Evolutionary conservation across 2,329 filamentous ascomycete species (phyloP).

Genomic region (Ophiostoma sp.): DNA sequence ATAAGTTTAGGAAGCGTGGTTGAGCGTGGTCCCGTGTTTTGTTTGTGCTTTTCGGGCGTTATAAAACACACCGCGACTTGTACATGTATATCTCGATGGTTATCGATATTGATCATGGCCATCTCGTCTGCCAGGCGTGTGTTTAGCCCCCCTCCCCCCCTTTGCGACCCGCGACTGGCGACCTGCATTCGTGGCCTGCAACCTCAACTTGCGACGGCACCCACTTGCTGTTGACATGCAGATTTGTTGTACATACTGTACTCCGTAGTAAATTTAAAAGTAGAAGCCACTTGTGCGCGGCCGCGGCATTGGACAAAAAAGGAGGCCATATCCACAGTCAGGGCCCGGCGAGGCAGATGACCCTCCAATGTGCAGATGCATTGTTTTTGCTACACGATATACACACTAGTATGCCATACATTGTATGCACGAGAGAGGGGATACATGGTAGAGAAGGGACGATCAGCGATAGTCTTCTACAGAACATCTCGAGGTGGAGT

Average conservation of each 20-base stretch:
- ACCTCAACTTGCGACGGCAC: background rate
- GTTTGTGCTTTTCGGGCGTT: background rate
- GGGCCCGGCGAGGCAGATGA: slow-evolving; percentile 5
- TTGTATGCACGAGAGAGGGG: slow-evolving; percentile 12
- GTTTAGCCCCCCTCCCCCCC: background rate
- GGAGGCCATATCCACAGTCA: slow-evolving; percentile 5
- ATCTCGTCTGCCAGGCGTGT: background rate
- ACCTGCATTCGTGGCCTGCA: background rate
- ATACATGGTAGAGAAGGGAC: background rate
- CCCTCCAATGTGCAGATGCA: background rate
- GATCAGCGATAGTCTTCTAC: background rate
- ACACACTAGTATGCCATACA: background rate
- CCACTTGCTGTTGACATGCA: background rate
- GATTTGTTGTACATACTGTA: background rate
- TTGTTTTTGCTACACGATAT: background rate
- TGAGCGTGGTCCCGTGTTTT: background rate
- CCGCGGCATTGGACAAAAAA: slow-evolving; percentile 12
- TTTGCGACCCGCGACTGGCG: background rate
- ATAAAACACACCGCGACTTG: slow-evolving; percentile 21
- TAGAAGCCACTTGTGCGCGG: background rate
- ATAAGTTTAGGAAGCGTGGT: slow-evolving; percentile 3
- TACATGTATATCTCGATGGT: background rate
- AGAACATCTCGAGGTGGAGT: slow-evolving; percentile 2
- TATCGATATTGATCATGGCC: background rate
- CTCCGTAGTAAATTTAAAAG: background rate